Evolutionary conservation across 768 basidiomycete species (phyloP).

Genomic region (Mycena vulgaris): DNA sequence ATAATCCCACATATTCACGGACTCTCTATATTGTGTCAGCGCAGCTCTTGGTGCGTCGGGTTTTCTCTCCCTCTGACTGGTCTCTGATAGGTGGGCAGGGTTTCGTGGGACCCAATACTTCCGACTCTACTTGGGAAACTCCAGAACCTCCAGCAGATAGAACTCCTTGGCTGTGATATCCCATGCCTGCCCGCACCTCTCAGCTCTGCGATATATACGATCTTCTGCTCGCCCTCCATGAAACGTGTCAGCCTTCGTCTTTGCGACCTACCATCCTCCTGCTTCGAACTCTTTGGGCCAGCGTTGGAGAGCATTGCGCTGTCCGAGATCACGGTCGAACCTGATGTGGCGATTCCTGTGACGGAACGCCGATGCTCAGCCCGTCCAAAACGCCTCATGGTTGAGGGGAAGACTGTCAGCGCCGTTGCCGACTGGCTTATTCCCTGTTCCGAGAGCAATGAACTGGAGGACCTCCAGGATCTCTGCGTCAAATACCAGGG

Average conservation of each 20-base stretch:
- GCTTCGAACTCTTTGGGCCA: conserved; percentile 25
- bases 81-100: background rate
- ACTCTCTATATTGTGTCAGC: conserved; percentile 25
- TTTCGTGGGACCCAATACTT: conserved; percentile 29
- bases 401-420: conserved; percentile 25
- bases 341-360: background rate
- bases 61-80: background rate
- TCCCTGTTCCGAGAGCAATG: conserved; percentile 15
- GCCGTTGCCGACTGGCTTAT: conserved; percentile 27
- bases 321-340: conserved; percentile 25
- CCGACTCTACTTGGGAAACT: conserved; percentile 25
- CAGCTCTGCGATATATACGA: conserved; percentile 19
- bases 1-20: conserved; percentile 16
- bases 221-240: conserved; percentile 29
- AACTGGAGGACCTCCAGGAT: conserved; percentile 19
- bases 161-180: conserved; percentile 28
- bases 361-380: background rate
- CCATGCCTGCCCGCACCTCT: conserved; percentile 26
- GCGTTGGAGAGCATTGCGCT: conserved; percentile 20
- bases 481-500: conserved; percentile 22
- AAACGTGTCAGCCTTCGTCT: conserved; percentile 26
- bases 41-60: conserved; percentile 25
- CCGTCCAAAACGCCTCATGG: conserved; percentile 14
- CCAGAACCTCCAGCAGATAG: conserved; percentile 18
- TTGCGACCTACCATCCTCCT: conserved; percentile 25